Base-by-base conservation (phyloP, 257 asterid species). In the Solanum tarijense region DNA sequence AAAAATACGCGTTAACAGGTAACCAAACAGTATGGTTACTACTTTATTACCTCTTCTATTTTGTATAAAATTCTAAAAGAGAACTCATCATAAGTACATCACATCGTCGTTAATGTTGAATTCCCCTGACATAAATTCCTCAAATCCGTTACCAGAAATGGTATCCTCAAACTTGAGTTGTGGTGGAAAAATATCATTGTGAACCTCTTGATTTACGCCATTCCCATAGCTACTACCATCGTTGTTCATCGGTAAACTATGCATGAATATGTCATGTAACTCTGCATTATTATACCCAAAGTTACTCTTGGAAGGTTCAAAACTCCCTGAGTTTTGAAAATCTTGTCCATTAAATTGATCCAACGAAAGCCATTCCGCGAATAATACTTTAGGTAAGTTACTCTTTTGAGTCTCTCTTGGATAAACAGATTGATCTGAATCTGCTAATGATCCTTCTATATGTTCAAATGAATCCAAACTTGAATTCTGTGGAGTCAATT, bases 281-380 rank as follows among this genome's bases (percentile, higher is more conserved):
- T 87, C 89, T 8, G 92, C 36, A 31, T 60, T 38, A 12, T 87
- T 88, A 27, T 76, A 60, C 13, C 89, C 88, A 18, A 83, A 62
- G 60, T 72, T 60, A 58, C 25, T 52, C 20, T 78, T 89, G 36
- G 35, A 60, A 89, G 88, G 84, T 35, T 83, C 23, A 82, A 58
- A 46, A 58, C 60, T 55, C 85, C 79, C 11, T 18, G 85, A 55
- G 55, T 60, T 84, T 18, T 35, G 85, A 16, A 46, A 52, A 9
- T 48, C 88, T 65, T 86, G 91, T 27, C 87, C 85, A 29, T 87
- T 89, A 83, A 92, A 92, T 65, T 90, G 90, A 86, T 96, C 97
- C 1, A 89, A 81, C 16, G 91, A 89, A 16, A 96, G 90, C 99
- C 99, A 96, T 87, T 96, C 99, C 4, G 99, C 89, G 73, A 96